Evolutionary conservation across 2,329 filamentous ascomycete genomes (phyloP).

Genomic region (Tothia fuscella): DNA sequence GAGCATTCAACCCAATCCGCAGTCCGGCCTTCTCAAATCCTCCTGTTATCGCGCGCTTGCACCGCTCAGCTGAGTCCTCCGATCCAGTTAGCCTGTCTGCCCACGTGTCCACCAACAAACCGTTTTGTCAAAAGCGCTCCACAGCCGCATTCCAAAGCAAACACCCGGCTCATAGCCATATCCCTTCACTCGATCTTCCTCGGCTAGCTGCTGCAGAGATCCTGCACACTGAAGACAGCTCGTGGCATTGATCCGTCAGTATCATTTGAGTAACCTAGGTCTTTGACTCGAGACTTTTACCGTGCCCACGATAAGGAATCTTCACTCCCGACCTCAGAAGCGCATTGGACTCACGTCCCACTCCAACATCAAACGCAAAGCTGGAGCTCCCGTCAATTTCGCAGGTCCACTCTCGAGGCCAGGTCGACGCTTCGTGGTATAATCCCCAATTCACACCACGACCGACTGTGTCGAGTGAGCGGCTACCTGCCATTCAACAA

Average conservation of each 20-base stretch:
- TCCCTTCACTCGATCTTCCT: not conserved
- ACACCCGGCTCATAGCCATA: slow-evolving; percentile 3
- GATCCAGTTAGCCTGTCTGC: not conserved
- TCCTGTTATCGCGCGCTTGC: slow-evolving; percentile 5
- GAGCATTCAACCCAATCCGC: too few species aligned
- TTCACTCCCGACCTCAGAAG: not conserved
- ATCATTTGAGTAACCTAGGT: not conserved
- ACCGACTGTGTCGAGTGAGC: slow-evolving; percentile 58
- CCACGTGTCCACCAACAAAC: not conserved
- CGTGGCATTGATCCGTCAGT: not conserved
- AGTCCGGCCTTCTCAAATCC: too few species aligned
- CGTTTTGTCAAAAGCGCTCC: not conserved
- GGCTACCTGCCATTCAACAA: slow-evolving; percentile 58
- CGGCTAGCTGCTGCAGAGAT: slow-evolving; percentile 3
- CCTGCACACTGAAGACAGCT: slow-evolving; percentile 3
- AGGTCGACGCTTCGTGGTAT: slow-evolving; percentile 58
- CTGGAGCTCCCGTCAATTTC: slow-evolving; percentile 87
- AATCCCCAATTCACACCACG: slow-evolving; percentile 54
- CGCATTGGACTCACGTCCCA: slow-evolving; percentile 8
- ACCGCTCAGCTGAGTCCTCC: not conserved
- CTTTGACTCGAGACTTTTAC: not conserved
- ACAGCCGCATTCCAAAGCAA: slow-evolving; percentile 2
- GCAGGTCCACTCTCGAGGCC: slow-evolving; percentile 69
- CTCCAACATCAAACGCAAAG: slow-evolving; percentile 56
- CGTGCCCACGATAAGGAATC: not conserved